Conservation (phyloP, 2,329 filamentous ascomycete genomes). For the Monilinia polystroma region DNA sequence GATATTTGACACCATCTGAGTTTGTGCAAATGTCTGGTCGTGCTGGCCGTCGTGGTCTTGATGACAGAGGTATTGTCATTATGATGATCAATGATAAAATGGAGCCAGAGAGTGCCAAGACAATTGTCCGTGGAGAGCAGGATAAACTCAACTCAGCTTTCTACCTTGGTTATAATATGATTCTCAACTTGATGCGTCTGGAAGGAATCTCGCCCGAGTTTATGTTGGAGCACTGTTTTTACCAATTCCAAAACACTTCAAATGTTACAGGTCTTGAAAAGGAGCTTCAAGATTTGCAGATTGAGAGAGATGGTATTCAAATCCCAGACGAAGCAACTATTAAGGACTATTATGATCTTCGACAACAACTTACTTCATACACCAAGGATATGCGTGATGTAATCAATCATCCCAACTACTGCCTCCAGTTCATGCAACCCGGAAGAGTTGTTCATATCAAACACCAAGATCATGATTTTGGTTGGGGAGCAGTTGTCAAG, state of each 20-base stretch:
- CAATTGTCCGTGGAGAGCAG: conserved; percentile 93
- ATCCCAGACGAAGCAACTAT: conserved; percentile 87
- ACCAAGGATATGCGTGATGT: conserved; percentile 87
- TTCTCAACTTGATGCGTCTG: conserved; percentile 93
- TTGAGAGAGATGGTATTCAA: conserved; percentile 66
- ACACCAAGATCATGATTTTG: conserved; percentile 77
- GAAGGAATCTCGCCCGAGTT: conserved; percentile 98
- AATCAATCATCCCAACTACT: conserved; percentile 88
- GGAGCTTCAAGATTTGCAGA: conserved; percentile 75
- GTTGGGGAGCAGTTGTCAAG: conserved; percentile 88
- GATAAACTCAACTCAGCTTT: conserved; percentile 98
- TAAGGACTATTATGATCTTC: conserved; percentile 89
- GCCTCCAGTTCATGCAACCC: conserved; percentile 77
- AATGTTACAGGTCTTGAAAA: conserved; percentile 82
- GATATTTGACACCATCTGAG: conserved; percentile 89
- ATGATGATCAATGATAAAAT: conserved; percentile 99
- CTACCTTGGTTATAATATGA: conserved; percentile 98
- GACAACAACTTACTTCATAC: conserved; percentile 79
- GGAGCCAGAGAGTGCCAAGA: conserved; percentile 89
- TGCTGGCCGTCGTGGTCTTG: conserved; percentile 92
- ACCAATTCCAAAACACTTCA: conserved; percentile 94
- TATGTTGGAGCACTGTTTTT: conserved; percentile 98
- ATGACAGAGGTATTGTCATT: conserved; percentile 97
- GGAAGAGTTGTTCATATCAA: conserved; percentile 89
- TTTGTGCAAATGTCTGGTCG: conserved; percentile 99